Conservation (phyloP, 2,329 filamentous ascomycete genomes). For the Fusarium albosuccineum region DNA sequence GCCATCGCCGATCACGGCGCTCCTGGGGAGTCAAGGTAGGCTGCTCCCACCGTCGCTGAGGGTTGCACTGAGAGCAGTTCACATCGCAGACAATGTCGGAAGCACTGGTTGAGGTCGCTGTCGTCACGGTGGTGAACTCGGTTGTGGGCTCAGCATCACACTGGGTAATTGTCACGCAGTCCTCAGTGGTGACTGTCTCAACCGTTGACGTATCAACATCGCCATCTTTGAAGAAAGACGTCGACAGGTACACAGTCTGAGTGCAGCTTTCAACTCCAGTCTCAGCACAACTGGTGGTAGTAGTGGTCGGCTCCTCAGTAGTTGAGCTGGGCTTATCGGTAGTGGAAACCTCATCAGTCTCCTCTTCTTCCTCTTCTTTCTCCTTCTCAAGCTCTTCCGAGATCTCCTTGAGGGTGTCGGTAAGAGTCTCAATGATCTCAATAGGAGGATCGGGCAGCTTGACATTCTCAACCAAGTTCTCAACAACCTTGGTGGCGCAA, state of each 20-base stretch:
- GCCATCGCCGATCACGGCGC: conserved; percentile 1
- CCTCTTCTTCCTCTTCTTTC: conserved; percentile 6
- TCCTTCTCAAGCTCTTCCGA: conserved; percentile 17
- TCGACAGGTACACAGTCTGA: background rate
- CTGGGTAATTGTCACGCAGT: conserved; percentile 2
- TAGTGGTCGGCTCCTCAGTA: background rate
- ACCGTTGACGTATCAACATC: background rate
- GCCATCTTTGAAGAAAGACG: background rate
- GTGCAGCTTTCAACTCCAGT: conserved; percentile 2
- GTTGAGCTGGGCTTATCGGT: background rate
- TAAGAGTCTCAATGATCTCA: conserved; percentile 13
- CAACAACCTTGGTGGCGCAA: conserved; percentile 1
- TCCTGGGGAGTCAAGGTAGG: conserved; percentile 7
- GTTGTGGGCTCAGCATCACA: conserved; percentile 1
- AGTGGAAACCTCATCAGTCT: background rate
- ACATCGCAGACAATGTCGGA: conserved; percentile 16
- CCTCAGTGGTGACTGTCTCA: background rate
- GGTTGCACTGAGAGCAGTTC: conserved; percentile 13
- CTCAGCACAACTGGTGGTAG: conserved; percentile 1
- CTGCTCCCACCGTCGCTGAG: conserved; percentile 6
- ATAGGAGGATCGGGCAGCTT: conserved; percentile 19
- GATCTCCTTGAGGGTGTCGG: conserved; percentile 29
- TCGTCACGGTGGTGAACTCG: background rate
- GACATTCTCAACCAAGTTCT: conserved; percentile 3
- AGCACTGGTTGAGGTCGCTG: background rate